Conservation (phyloP, 75 land plant species). For the Cryptomeria japonica region DNA sequence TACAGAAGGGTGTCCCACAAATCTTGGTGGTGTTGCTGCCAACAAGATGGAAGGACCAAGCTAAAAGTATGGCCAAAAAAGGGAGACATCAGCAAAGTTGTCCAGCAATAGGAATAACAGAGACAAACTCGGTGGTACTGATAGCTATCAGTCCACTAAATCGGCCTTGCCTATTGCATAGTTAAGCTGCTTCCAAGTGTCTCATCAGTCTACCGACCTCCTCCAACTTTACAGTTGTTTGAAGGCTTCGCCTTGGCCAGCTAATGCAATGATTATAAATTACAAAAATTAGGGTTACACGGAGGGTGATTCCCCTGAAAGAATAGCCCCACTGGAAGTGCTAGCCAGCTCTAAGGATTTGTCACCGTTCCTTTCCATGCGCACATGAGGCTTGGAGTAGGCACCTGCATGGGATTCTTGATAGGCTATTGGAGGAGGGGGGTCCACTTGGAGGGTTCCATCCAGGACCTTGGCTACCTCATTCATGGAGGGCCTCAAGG, state of each 20-base stretch:
- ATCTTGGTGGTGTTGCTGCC: not conserved
- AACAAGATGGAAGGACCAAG: not conserved
- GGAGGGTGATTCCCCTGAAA: not conserved
- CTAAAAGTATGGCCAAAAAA: not conserved
- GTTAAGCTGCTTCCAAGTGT: not conserved
- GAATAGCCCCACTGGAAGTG: not conserved
- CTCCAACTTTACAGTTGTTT: not conserved
- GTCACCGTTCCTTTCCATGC: not conserved
- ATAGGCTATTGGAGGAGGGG: conserved; percentile 29
- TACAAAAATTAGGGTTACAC: not conserved
- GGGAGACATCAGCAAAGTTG: not conserved
- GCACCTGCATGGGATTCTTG: no score
- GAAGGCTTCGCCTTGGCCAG: not conserved
- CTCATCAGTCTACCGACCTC: not conserved
- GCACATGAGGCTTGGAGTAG: not conserved
- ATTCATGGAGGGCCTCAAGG: conserved; percentile 49
- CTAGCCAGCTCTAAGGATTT: not conserved
- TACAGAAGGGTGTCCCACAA: not conserved
- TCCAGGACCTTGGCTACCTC: conserved; percentile 65
- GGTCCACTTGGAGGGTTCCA: conserved; percentile 58
- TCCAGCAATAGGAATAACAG: not conserved
- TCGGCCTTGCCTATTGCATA: not conserved
- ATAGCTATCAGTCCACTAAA: not conserved
- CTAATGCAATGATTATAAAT: not conserved
- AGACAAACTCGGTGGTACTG: not conserved